Evolutionary conservation across 2,329 filamentous ascomycete genomes (phyloP), one percentile per base, ranked within the genome.

Genomic region (Ophiostoma piceae): DNA sequence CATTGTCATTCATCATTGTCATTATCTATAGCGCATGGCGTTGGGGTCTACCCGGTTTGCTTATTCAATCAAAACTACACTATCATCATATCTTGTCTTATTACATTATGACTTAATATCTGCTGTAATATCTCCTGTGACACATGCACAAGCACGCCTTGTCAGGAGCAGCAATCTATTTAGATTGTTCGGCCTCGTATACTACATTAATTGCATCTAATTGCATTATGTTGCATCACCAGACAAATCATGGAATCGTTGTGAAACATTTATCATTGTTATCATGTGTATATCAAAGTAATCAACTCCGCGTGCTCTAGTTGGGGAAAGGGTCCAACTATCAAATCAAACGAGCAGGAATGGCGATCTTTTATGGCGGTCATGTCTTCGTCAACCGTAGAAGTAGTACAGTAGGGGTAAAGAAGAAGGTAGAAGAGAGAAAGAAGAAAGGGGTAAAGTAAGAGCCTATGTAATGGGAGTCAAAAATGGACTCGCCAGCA

Each of bases 401-500:
- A 32, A 47, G 39, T 29, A n/a, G 65, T n/a, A 39, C 47, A 19
- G 37, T 22, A 29, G 26, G 14, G 26, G 26, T 22, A n/a, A 35
- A 32, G 19, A 16, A 67, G n/a, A 68, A 22, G 12, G 54, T 39
- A 51, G 43, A 39, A 41, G 35, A 12, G 22, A 16, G 39, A 9
- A 29, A 2, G 67, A 14, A 57, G 22, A 19, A 32, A 29, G 26
- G 3, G 7, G n/a, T n/a, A n/a, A n/a, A 62, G 57, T 0, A 35
- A 19, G 32, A 64, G 29, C 35, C 70, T 67, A 74, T 12, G 87
- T 87, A 77, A 90, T 90, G 71, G 91, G 89, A 70, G 88, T 87
- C 78, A 96, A 82, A 81, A 98, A 98, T 47, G 88, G 86, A 80
- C 91, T 94, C 70, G 89, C 85, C 79, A 97, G 87, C 74, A 99